These are phyloP conservation scores for Trametes hirsuta DNA, from an alignment of 1,284 basidiomycete genomes.

Conservation along the genomic window DNA sequence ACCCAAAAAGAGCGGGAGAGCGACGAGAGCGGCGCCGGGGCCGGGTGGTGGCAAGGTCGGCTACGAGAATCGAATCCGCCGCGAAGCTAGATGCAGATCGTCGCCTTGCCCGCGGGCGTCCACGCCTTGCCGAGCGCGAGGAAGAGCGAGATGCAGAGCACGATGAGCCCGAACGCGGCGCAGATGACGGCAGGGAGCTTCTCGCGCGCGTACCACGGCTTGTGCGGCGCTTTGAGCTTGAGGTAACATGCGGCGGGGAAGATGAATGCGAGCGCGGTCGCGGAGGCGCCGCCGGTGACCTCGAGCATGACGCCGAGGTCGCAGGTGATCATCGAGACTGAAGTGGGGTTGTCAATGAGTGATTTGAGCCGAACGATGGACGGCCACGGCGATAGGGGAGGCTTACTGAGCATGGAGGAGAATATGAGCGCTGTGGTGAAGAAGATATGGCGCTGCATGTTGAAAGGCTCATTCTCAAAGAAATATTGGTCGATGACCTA, in stretches of 20 bases:
- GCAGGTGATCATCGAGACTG: slow-evolving; percentile 92
- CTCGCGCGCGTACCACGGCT: slow-evolving; percentile 66
- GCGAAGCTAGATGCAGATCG: slow-evolving; percentile 56
- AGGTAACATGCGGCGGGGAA: slow-evolving; percentile 90
- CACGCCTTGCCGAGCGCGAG: slow-evolving; percentile 79
- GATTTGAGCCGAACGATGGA: background rate
- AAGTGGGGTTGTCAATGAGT: background rate
- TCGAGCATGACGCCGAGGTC: slow-evolving; percentile 98
- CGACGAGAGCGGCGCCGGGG: background rate
- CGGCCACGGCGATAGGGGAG: background rate
- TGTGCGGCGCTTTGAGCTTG: slow-evolving; percentile 63
- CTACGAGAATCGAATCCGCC: too few species aligned
- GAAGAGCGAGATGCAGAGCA: slow-evolving; percentile 79
- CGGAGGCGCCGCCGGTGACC: slow-evolving; percentile 94
- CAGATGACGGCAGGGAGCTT: slow-evolving; percentile 81
- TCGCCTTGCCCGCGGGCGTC: slow-evolving; percentile 69
- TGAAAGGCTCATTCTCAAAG: slow-evolving; percentile 85
- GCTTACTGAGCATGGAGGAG: slow-evolving; percentile 81
- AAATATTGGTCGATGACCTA: slow-evolving; percentile 93
- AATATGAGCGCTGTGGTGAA: slow-evolving; percentile 89
- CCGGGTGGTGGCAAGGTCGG: background rate
- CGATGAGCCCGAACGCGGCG: slow-evolving; percentile 73
- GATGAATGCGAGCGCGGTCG: slow-evolving; percentile 94
- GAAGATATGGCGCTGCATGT: slow-evolving; percentile 83
- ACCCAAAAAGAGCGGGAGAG: background rate